Evolutionary conservation across 805 yeast species (phyloP).

Genomic region (Ogataea henricii): DNA sequence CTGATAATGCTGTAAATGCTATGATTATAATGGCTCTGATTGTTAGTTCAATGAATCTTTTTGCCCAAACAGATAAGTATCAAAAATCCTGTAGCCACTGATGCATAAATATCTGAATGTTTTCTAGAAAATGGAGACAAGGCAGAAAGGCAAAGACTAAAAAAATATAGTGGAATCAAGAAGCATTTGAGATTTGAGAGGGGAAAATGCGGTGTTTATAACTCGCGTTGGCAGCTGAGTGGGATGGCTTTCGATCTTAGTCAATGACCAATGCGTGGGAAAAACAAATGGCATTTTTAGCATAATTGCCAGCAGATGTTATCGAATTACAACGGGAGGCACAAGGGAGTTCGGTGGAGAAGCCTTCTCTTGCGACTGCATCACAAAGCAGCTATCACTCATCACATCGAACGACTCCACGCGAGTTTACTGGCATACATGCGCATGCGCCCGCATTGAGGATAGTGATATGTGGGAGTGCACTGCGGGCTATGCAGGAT

Average conservation of each 20-base stretch:
- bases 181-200: background rate
- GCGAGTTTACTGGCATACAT: background rate
- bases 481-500: background rate
- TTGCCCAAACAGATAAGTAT: background rate
- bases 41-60: background rate
- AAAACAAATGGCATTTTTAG: background rate
- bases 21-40: background rate
- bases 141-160: background rate
- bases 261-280: slow-evolving; percentile 2
- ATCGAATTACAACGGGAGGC: background rate
- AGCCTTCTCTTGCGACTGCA: slow-evolving; percentile 1
- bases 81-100: too few species aligned
- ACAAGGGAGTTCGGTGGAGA: background rate
- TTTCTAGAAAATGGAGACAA: background rate
- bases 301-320: background rate
- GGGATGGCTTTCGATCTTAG: slow-evolving; percentile 1
- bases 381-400: slow-evolving; percentile 1
- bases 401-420: slow-evolving; percentile 1
- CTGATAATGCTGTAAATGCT: background rate
- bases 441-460: background rate
- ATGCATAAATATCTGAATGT: slow-evolving; percentile 3
- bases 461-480: background rate
- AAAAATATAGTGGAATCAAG: background rate
- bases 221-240: background rate
- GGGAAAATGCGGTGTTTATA: slow-evolving; percentile 5